Evolutionary conservation across 192 early-diverging fungal genomes (phyloP), one percentile per base, ranked within the genome.

Genomic region (Chytriomyces confervae): DNA sequence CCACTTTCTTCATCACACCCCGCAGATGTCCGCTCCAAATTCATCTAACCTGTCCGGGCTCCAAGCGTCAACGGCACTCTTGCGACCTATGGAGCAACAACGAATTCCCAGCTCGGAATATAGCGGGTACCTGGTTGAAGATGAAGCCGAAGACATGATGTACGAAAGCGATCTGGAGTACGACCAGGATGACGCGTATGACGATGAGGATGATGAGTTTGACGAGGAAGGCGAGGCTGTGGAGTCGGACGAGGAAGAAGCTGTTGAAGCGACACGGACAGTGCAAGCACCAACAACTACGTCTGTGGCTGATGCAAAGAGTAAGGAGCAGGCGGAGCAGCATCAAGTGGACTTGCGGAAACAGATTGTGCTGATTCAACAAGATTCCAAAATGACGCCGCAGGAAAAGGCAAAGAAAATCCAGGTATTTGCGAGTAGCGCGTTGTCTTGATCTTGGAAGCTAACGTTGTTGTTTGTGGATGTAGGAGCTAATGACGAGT

Each of bases 361-460:
- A 51, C 84, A 86, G 72, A 95, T 95, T 72, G 79, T 92, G 61
- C 78, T 83, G 10, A 94, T 94, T 67, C 93, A 93, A 69, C 71
- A 82, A 47, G 84, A 94, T 78, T 51, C 79, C 0, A 61, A 75
- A 10, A 79, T 93, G 24, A 44, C 78, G 46, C 76, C 86, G 24
- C 84, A 81, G 11, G 88, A 91, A 60, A 95, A 95, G 73, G 91
- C 93, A 11, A 85, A 82, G 73, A 82, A 83, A 67, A 92, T 94
- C 20, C 93, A 94, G 85, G 92, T 93, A 77, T 24, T 46, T 78
- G n/a, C 23, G 24, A n/a, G 72, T n/a, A 29, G 29, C 16, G 20
- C 64, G 60, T 29, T 65, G 24, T 53, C 75, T 77, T 29, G 18
- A 9, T 7, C 46, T 61, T 23, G 18, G 24, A 27, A 9, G 8